A percentile compares a stretch with the other conserved stretches of the same genome.
These are phyloP conservation scores for Porcisia hertigi DNA, from an alignment of 208 protist species.

Conservation along the genomic window DNA sequence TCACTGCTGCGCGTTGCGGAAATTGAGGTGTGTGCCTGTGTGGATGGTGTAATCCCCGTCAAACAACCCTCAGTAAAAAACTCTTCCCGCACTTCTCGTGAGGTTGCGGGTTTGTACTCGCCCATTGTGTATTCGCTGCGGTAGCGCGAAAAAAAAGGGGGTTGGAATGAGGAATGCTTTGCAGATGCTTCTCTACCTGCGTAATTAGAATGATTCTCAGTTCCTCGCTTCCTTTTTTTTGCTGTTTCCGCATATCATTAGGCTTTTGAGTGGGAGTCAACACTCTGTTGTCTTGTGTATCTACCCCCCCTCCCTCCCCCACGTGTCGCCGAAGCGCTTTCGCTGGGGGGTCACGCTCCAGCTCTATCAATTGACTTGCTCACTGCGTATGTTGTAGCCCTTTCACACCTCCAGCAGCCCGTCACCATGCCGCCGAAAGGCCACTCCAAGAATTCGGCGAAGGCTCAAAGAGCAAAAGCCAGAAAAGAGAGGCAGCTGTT, in stretches of 20 bases:
- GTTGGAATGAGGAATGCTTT: neutral
- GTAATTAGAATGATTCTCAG: neutral
- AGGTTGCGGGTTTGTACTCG: neutral
- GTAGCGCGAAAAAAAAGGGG: neutral
- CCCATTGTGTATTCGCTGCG: neutral
- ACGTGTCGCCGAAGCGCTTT: neutral
- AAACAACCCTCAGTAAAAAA: neutral
- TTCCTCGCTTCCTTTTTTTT: neutral
- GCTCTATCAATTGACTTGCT: neutral
- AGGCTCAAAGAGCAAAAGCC: constrained; percentile 48
- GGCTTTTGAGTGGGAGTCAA: neutral
- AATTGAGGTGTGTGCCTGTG: neutral
- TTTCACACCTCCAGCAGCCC: neutral
- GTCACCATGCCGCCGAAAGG: constrained; percentile 41
- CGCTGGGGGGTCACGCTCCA: neutral
- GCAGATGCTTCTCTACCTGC: neutral
- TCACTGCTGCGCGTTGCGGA: neutral
- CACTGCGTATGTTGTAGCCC: neutral
- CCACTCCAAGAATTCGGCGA: constrained; percentile 20
- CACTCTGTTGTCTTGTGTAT: neutral
- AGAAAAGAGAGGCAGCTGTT: constrained; percentile 77
- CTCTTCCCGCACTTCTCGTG: neutral
- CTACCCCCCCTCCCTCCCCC: too few species aligned
- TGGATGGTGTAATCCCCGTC: neutral
- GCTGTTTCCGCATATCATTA: neutral